Base-by-base conservation (phyloP, 176 grass and related monocot species). In the Echinochloa phyllopogon region DNA sequence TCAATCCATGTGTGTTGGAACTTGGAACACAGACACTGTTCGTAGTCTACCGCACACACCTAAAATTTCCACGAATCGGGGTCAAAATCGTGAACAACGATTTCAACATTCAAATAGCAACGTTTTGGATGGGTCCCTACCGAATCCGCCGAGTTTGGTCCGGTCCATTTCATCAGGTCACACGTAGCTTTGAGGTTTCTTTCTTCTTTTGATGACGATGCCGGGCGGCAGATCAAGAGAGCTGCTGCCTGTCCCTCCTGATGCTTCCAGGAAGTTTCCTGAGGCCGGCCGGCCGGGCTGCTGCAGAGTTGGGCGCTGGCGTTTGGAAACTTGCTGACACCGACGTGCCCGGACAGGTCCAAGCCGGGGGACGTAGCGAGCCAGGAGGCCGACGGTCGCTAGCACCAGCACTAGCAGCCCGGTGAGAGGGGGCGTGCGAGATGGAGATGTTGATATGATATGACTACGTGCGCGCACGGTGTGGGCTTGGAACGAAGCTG, bases 221-320 rank as follows among this genome's bases (percentile, higher is more conserved):
- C 72, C 25, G 24, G 72, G 49, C 25, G 24, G 16, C 27, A 8
- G 70, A 52, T 38, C 48, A 8, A 36, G 48, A 53, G 27, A 13
- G 16, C 33, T 18, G 6, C 21, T 0, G 21, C 39, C 71, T 51
- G 47, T 2, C 51, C 55, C 47, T 4, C 51, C 55, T 38, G 50
- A 10, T 38, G 43, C 21, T 56, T 41, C 65, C 6, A 76, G 25
- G 86, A 87, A 87, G 79, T 27, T 87, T 87, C 86, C 53, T 4
- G 0, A 20, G 59, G 6, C 29, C 29, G 29, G 6, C 29, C 29
- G 29, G 29, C 1, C 29, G 29, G 75, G 14, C 56, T 23, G 56
- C 56, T 61, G 58, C 38, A 4, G 65, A 41, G 45, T 52, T 52
- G 45, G 45, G 55, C 5, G 55, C 20, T 63, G 25, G 83, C 11